Evolutionary conservation across 2,329 filamentous ascomycete species (phyloP).

Genomic region (Orbilia blumenaviensis): DNA sequence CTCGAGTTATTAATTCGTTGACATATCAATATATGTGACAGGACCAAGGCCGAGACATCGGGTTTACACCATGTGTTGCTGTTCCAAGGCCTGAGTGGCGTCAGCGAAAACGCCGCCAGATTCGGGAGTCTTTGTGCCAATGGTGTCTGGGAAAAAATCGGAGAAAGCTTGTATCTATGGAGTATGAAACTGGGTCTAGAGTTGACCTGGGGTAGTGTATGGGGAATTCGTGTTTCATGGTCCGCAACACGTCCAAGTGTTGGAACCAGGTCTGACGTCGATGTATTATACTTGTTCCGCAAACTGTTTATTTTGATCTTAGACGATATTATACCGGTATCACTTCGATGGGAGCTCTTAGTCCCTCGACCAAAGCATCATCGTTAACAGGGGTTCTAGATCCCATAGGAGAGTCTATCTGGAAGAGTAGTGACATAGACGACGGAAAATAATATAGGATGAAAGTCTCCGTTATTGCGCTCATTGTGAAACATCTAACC

Average conservation of each 20-base stretch:
- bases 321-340: not conserved
- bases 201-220: conserved; percentile 2
- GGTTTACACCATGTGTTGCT: conserved; percentile 22
- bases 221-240: conserved; percentile 2
- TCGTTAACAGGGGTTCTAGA: not conserved
- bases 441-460: conserved; percentile 4
- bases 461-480: conserved; percentile 35
- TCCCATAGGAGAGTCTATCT: not conserved
- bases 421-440: not conserved
- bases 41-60: conserved; percentile 18
- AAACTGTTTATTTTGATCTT: no score
- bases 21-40: no score
- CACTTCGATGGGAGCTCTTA: not conserved
- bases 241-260: not conserved
- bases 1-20: not conserved
- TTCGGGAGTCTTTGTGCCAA: not conserved
- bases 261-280: not conserved
- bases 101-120: conserved; percentile 31
- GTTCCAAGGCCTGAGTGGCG: not conserved
- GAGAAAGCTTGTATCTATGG: conserved; percentile 13
- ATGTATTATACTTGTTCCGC: not conserved
- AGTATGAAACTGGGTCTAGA: not conserved
- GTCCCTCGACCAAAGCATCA: not conserved
- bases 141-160: conserved; percentile 4
- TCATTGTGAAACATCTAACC: conserved; percentile 39